phyloP scores from a whole-genome alignment of 441 rosid species.

The Biscutella auriculata region DNA sequence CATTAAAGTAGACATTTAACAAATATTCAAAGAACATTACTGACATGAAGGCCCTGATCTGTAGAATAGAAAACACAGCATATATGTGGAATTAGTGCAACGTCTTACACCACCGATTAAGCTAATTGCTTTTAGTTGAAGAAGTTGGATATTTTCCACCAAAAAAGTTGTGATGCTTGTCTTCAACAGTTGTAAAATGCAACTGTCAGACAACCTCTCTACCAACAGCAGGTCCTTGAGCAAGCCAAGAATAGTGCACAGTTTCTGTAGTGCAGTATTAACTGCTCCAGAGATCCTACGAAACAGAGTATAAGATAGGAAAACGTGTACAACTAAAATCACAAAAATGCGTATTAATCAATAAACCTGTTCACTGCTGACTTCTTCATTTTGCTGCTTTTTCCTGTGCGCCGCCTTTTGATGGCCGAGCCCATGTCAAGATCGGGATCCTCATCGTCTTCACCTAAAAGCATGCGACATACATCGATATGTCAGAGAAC shows the following conservation, averaged over 20 bases:
- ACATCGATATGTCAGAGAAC: constrained; percentile 10
- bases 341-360: constrained; percentile 21
- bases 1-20: constrained; percentile 15
- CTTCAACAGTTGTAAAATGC: constrained; percentile 85
- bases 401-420: constrained; percentile 63
- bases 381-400: constrained; percentile 72
- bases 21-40: not conserved
- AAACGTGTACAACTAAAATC: constrained; percentile 12
- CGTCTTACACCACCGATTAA: constrained; percentile 72
- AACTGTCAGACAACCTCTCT: constrained; percentile 94
- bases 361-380: constrained; percentile 64
- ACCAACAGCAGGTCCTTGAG: constrained; percentile 79
- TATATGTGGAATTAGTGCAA: constrained; percentile 5
- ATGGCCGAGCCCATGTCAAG: constrained; percentile 60
- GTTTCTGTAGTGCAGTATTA: constrained; percentile 75
- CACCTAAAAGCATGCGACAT: constrained; percentile 36
- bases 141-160: constrained; percentile 94
- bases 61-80: not conserved
- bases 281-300: constrained; percentile 84
- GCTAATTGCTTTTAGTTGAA: constrained; percentile 91
- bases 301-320: constrained; percentile 26
- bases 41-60: constrained; percentile 2
- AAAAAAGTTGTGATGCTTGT: constrained; percentile 78
- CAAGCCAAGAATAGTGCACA: constrained; percentile 83
- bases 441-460: constrained; percentile 77